Evolutionary conservation across 768 basidiomycete genomes (phyloP).

Genomic region (Phlebiopsis gigantea): DNA sequence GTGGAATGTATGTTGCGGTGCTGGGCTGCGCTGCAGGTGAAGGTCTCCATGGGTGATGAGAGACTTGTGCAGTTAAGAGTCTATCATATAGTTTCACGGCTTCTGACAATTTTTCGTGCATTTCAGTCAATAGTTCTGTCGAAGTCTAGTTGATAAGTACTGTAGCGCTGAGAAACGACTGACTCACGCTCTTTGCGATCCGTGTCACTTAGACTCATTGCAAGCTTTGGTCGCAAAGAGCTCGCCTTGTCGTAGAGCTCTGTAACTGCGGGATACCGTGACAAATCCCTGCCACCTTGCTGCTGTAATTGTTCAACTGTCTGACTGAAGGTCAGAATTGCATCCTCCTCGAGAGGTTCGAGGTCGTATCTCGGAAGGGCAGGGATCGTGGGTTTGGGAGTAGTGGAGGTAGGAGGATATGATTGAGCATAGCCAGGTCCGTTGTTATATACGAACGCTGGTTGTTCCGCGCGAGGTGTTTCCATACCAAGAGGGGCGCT

Average conservation of each 20-base stretch:
- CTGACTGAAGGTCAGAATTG: slow-evolving; percentile 86
- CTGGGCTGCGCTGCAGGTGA: slow-evolving; percentile 27
- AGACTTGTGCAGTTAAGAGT: slow-evolving; percentile 77
- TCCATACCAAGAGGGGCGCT: slow-evolving; percentile 69
- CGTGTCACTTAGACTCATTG: slow-evolving; percentile 78
- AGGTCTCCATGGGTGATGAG: slow-evolving; percentile 58
- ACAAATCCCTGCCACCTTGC: slow-evolving; percentile 72
- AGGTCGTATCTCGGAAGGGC: slow-evolving; percentile 77
- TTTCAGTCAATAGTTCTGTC: slow-evolving; percentile 81
- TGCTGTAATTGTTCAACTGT: slow-evolving; percentile 80
- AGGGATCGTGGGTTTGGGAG: slow-evolving; percentile 38
- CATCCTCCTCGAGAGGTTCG: slow-evolving; percentile 74
- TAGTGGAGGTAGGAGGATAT: slow-evolving; percentile 36
- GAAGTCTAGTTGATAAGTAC: neutral
- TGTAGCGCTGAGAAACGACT: neutral
- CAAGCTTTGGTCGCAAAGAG: slow-evolving; percentile 73
- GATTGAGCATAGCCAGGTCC: slow-evolving; percentile 39
- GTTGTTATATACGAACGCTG: slow-evolving; percentile 24
- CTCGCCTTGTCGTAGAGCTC: slow-evolving; percentile 84
- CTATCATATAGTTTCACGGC: slow-evolving; percentile 91
- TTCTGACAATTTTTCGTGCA: slow-evolving; percentile 92
- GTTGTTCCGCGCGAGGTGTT: slow-evolving; percentile 42
- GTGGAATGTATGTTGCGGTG: slow-evolving; percentile 19
- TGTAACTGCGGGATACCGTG: slow-evolving; percentile 77
- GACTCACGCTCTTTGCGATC: slow-evolving; percentile 77